These are phyloP conservation scores for Panicum virgatum DNA, from an alignment of 202 grass and related monocot genomes.

Conservation along the genomic window DNA sequence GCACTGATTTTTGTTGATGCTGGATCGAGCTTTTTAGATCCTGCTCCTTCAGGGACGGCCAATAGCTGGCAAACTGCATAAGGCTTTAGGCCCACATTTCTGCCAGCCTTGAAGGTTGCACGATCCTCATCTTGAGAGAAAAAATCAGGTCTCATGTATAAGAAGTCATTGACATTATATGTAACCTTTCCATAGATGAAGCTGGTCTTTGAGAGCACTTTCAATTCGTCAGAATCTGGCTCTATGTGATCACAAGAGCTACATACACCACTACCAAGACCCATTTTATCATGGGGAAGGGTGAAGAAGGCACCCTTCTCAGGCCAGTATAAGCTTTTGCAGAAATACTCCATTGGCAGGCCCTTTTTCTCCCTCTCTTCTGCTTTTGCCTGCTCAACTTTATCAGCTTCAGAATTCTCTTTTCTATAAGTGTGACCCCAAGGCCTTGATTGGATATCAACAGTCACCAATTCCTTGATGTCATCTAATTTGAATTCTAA, in stretches of 20 bases:
- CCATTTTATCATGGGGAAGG: slow-evolving; percentile 69
- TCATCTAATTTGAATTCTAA: slow-evolving; percentile 82
- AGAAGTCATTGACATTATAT: slow-evolving; percentile 79
- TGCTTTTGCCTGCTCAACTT: slow-evolving; percentile 58
- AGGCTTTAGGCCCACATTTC: slow-evolving; percentile 93
- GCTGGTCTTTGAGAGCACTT: slow-evolving; percentile 61
- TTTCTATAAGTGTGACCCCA: slow-evolving; percentile 94
- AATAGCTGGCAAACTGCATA: slow-evolving; percentile 85
- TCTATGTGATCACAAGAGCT: slow-evolving; percentile 76
- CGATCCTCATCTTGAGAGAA: slow-evolving; percentile 68
- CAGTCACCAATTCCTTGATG: slow-evolving; percentile 73
- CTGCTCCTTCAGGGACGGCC: slow-evolving; percentile 47
- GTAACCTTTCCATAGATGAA: slow-evolving; percentile 63
- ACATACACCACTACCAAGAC: slow-evolving; percentile 78
- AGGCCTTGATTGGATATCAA: slow-evolving; percentile 66
- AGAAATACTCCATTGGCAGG: slow-evolving; percentile 72
- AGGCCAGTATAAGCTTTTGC: slow-evolving; percentile 89
- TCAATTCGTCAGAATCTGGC: slow-evolving; percentile 60
- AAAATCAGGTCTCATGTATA: slow-evolving; percentile 82
- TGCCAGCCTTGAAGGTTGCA: slow-evolving; percentile 75
- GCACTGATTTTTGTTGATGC: slow-evolving; percentile 71
- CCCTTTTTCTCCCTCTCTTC: slow-evolving; percentile 94
- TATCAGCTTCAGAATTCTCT: slow-evolving; percentile 71
- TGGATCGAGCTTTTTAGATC: slow-evolving; percentile 59
- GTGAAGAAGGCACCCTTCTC: slow-evolving; percentile 89